Evolutionary conservation across 805 yeast genomes (phyloP).

Genomic region (Barnettozyma populi): DNA sequence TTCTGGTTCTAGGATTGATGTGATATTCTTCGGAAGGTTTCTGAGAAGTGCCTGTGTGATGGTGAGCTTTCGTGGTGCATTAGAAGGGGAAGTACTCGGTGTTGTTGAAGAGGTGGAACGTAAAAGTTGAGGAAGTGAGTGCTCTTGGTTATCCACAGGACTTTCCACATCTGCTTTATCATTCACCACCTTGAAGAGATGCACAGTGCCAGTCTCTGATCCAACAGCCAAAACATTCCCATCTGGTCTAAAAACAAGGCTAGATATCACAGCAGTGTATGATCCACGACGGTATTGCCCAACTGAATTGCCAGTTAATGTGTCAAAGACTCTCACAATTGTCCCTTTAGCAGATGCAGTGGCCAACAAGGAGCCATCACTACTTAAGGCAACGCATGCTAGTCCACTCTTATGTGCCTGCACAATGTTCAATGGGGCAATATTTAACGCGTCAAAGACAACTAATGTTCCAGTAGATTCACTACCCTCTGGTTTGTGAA

Average conservation of each 20-base stretch:
- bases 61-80: conserved; percentile 13
- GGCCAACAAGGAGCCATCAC: conserved; percentile 76
- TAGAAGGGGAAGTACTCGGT: not conserved
- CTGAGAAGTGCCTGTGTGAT: conserved; percentile 23
- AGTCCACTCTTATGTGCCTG: conserved; percentile 82
- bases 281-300: conserved; percentile 81
- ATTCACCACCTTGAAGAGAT: conserved; percentile 44
- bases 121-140: conserved; percentile 11
- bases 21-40: conserved; percentile 25
- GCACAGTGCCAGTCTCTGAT: conserved; percentile 61
- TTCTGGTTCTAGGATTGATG: conserved; percentile 60
- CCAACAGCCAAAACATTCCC: conserved; percentile 49
- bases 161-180: not conserved
- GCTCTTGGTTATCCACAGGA: conserved; percentile 2
- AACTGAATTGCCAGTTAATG: conserved; percentile 47
- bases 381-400: conserved; percentile 61
- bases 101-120: conserved; percentile 9
- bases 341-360: conserved; percentile 92
- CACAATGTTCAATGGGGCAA: conserved; percentile 73
- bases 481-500: conserved; percentile 1
- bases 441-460: conserved; percentile 67
- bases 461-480: conserved; percentile 38
- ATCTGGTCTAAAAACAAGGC: conserved; percentile 46
- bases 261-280: conserved; percentile 49
- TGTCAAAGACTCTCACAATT: conserved; percentile 73